Evolutionary conservation across 2,329 filamentous ascomycete genomes (phyloP), one percentile per base, ranked within the genome.

Genomic region (Trichoderma arundinaceum): DNA sequence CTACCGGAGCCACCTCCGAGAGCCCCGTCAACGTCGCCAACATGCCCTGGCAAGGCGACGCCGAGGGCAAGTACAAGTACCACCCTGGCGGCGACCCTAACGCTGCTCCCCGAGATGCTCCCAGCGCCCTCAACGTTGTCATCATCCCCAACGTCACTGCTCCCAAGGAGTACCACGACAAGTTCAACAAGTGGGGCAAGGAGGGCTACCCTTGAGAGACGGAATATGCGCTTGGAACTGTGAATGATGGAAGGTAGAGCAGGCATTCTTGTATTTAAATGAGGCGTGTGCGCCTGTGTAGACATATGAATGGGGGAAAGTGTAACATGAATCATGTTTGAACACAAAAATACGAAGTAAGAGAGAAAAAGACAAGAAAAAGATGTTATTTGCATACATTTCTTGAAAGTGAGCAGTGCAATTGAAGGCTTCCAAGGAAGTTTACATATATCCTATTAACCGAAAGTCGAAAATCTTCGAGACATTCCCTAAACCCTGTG

Each of bases 141-240:
- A 90, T 99, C 77, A 85, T 99, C 64, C 95, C 95, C 75, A 90
- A 96, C 76, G 94, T 99, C 76, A 95, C 90, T 76, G 84, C 98
- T 72, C 94, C 95, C 76, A 93, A 90, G 92, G 86, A 90, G 75
- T 88, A 97, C 70, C 95, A 99, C 83, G 95, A 99, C 74, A 91
- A 90, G 83, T 98, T 90, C 88, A 99, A 99, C 91, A 99, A 99
- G 86, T 98, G 92, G 88, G 95, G 95, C 80, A 98, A 98, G 88
- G 95, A 98, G 72, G 94, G 92, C 73, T 98, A 91, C 82, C 79
- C 79, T 72, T 92, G 83, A 77, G 67, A 35, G 33, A n/a, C 19
- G 9, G n/a, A 52, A 17, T n/a, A 35, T 12, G 48, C 22, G 44
- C 48, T 33, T 52, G 35, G 19, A 43, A 33, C 15, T 28, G 43